These are phyloP conservation scores for Panellus pusillus DNA, from an alignment of 768 basidiomycete genomes.

Conservation along the genomic window DNA sequence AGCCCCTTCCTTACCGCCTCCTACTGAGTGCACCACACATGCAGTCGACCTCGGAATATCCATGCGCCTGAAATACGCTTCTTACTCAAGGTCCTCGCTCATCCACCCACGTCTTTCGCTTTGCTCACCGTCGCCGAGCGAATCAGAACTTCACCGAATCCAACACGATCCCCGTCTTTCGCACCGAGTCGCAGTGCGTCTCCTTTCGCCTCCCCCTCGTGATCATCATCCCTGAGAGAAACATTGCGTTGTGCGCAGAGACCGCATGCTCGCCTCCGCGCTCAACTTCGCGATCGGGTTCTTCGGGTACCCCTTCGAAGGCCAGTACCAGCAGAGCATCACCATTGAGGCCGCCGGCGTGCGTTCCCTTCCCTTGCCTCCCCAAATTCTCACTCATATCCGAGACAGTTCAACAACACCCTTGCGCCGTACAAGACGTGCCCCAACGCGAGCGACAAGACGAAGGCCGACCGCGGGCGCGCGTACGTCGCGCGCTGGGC, in stretches of 20 bases:
- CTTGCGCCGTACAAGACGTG: constrained; percentile 86
- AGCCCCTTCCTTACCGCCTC: constrained; percentile 23
- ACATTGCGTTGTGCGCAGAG: constrained; percentile 46
- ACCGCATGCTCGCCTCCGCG: constrained; percentile 67
- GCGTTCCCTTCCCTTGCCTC: constrained; percentile 26
- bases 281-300: constrained; percentile 71
- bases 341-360: constrained; percentile 66
- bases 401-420: constrained; percentile 72
- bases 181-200: constrained; percentile 70
- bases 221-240: neutral
- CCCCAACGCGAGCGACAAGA: constrained; percentile 50
- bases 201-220: neutral
- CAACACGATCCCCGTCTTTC: constrained; percentile 69
- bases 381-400: constrained; percentile 9
- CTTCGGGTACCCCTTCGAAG: constrained; percentile 70
- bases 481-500: constrained; percentile 69
- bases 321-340: constrained; percentile 74
- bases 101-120: neutral
- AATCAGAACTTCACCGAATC: constrained; percentile 61
- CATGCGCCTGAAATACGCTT: constrained; percentile 76
- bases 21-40: constrained; percentile 1
- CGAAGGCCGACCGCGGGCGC: constrained; percentile 57
- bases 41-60: constrained; percentile 66
- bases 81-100: constrained; percentile 55
- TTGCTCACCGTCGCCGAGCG: constrained; percentile 19